phyloP scores from a whole-genome alignment of 2,329 filamentous ascomycete genomes.

The Periglandula ipomoeae region DNA sequence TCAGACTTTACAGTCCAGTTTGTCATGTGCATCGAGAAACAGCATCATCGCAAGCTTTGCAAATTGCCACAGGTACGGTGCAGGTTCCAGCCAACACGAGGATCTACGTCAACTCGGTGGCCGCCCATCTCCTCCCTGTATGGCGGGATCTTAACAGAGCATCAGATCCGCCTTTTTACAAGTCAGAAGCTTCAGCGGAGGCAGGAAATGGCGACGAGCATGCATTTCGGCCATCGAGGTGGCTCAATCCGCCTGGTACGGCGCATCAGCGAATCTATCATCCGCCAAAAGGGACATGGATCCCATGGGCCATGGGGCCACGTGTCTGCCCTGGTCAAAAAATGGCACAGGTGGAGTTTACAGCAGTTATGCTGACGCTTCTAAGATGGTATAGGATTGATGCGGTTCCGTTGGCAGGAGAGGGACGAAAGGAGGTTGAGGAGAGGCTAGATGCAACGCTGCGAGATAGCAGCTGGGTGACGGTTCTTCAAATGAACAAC shows the following conservation, averaged over 20 bases:
- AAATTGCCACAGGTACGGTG: neutral
- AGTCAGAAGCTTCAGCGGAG: neutral
- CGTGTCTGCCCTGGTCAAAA: slow-evolving; percentile 43
- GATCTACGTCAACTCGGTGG: slow-evolving; percentile 3
- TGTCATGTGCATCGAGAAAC: slow-evolving; percentile 3
- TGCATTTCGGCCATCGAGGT: slow-evolving; percentile 29
- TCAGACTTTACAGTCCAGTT: slow-evolving; percentile 1
- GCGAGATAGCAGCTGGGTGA: neutral
- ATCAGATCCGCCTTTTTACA: slow-evolving; percentile 4
- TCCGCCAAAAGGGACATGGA: slow-evolving; percentile 26
- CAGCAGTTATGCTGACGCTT: slow-evolving; percentile 32
- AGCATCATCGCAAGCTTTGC: neutral
- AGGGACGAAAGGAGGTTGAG: neutral
- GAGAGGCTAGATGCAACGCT: slow-evolving; percentile 2
- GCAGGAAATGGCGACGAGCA: neutral
- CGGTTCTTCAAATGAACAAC: slow-evolving; percentile 4
- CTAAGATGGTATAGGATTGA: neutral
- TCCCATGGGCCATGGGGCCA: slow-evolving; percentile 40
- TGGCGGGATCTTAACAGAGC: slow-evolving; percentile 4
- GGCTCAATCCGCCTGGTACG: slow-evolving; percentile 18
- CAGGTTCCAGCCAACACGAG: neutral
- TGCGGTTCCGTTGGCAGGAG: neutral
- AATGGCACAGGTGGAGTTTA: slow-evolving; percentile 48
- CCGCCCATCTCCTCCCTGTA: slow-evolving; percentile 1
- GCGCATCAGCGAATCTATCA: neutral